Conservation (phyloP, 179 eudicot species). For the Amaranthus tricolor region DNA sequence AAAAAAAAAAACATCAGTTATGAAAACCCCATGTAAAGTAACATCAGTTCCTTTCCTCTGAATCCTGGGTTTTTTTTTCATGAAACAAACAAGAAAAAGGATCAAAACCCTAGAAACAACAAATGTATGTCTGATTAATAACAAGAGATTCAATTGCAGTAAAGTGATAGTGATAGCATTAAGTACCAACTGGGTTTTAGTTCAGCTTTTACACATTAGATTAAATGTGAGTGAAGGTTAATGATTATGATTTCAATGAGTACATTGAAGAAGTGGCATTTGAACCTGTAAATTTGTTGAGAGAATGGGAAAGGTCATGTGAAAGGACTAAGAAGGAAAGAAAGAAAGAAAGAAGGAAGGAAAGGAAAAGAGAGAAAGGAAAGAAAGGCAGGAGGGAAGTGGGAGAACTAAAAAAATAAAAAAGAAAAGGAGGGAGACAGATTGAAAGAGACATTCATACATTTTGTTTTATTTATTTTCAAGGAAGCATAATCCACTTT, state of each 20-base stretch:
- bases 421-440: slow-evolving; percentile 28
- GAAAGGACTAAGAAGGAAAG: background rate
- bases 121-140: slow-evolving; percentile 23
- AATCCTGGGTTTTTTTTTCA: background rate
- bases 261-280: slow-evolving; percentile 1
- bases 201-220: background rate
- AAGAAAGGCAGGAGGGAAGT: slow-evolving; percentile 2
- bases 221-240: slow-evolving; percentile 15
- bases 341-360: background rate
- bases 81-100: background rate
- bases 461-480: background rate
- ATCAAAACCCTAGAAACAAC: slow-evolving; percentile 42
- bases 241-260: slow-evolving; percentile 26
- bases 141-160: slow-evolving; percentile 4
- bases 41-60: too few relatives aligned
- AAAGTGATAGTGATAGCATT: slow-evolving; percentile 7
- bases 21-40: background rate
- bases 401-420: background rate
- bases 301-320: background rate
- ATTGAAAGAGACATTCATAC: slow-evolving; percentile 28
- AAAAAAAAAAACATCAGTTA: background rate
- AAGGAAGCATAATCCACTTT: background rate
- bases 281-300: slow-evolving; percentile 21
- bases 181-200: background rate
- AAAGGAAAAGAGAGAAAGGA: background rate